Conservation (phyloP, 2,329 filamentous ascomycete genomes). For the Penicillium occitanis region DNA sequence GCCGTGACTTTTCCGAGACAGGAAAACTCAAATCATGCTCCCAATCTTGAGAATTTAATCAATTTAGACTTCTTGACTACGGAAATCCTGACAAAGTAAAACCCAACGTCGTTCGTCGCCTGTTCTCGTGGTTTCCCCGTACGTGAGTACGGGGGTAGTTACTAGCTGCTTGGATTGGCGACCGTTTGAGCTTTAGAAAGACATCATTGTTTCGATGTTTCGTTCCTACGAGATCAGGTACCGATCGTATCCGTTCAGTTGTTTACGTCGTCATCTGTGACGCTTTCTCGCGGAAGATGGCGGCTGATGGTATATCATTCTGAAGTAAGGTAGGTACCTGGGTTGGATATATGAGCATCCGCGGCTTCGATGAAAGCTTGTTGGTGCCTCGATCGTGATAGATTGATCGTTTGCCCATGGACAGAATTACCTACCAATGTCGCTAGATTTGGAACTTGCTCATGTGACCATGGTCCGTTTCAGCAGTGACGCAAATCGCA, state of each 20-base stretch:
- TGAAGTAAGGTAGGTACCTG: not conserved
- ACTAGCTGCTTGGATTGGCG: not conserved
- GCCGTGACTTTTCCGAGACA: not conserved
- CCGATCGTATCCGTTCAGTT: not conserved
- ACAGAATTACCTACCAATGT: not conserved
- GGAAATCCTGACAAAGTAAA: slow-evolving; percentile 8
- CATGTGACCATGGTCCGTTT: not conserved
- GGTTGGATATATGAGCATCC: not conserved
- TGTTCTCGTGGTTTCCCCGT: not conserved
- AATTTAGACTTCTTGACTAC: slow-evolving; percentile 9
- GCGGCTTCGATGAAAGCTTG: not conserved
- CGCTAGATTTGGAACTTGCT: not conserved
- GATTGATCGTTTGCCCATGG: not conserved
- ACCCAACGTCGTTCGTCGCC: not conserved
- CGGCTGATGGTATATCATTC: not conserved
- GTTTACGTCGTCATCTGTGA: not conserved
- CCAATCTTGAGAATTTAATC: not conserved
- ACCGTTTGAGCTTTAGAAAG: not conserved
- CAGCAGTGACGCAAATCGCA: not conserved
- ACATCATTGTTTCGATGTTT: not conserved
- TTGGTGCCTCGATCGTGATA: not conserved
- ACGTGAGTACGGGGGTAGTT: not conserved
- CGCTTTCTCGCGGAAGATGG: not conserved
- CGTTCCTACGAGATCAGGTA: not conserved
- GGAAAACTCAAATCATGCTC: not conserved